phyloP scores from a whole-genome alignment of 1,139 yeast species.

The Taphrina populina region DNA sequence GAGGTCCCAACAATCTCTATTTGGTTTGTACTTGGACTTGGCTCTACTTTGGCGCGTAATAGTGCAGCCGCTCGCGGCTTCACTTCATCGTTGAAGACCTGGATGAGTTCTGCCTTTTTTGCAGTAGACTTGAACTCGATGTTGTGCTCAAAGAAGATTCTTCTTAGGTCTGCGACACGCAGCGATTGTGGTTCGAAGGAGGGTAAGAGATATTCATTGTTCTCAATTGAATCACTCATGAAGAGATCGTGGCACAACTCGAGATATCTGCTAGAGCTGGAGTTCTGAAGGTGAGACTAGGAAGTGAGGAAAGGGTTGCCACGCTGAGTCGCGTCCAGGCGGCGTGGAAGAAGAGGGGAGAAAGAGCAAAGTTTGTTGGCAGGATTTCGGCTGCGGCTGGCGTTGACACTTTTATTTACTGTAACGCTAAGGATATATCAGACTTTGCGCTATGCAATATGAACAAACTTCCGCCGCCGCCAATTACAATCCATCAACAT shows the following conservation, averaged over 20 bases:
- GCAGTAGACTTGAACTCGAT: constrained; percentile 59
- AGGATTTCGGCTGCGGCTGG: no score
- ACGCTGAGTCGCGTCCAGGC: no score
- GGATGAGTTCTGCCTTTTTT: constrained; percentile 61
- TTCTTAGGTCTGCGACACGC: constrained; percentile 64
- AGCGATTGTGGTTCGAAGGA: constrained; percentile 64
- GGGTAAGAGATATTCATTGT: constrained; percentile 39
- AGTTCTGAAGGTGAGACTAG: background rate
- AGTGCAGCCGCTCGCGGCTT: constrained; percentile 48
- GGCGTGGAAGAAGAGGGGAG: no score
- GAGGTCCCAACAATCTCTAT: constrained; percentile 14
- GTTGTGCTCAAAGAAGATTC: constrained; percentile 59
- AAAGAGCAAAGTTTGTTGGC: no score
- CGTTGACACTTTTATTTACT: no score
- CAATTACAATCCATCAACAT: no score
- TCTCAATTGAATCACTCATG: constrained; percentile 18
- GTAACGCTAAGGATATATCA: no score
- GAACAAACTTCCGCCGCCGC: no score
- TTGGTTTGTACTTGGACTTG: constrained; percentile 7
- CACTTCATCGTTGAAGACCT: constrained; percentile 55
- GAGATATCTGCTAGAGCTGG: background rate
- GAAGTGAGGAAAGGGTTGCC: no score
- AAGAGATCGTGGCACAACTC: no score
- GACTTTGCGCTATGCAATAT: no score
- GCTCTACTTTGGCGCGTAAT: constrained; percentile 39